Percentiles rank a stretch among this genome's conserved stretches.
These are phyloP conservation scores for Colletotrichum sp. DNA, from an alignment of 2,329 filamentous ascomycete species.

Conservation along the genomic window DNA sequence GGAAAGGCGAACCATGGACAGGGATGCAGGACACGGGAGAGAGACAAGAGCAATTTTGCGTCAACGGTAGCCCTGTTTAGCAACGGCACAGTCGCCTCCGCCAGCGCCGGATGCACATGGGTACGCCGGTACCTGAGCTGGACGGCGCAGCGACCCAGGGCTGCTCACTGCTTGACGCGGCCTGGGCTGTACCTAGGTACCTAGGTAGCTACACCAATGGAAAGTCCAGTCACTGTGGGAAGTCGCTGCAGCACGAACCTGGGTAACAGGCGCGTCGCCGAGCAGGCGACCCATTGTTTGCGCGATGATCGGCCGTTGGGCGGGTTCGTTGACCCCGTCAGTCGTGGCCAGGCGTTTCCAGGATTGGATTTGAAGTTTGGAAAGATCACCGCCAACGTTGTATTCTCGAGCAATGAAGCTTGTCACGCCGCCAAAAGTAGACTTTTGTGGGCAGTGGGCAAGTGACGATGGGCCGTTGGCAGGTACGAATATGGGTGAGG, in stretches of 20 bases:
- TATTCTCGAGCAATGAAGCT: background rate
- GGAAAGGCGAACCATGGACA: background rate
- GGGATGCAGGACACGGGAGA: constrained; percentile 6
- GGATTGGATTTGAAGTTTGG: background rate
- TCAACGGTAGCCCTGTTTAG: background rate
- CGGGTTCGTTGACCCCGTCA: background rate
- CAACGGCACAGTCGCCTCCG: background rate
- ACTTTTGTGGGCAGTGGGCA: background rate
- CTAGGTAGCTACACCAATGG: background rate
- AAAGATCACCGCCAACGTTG: background rate
- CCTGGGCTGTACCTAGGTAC: no score
- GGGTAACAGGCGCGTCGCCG: background rate
- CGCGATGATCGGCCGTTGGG: background rate
- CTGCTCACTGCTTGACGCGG: no score
- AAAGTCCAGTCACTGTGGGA: background rate
- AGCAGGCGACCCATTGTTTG: background rate
- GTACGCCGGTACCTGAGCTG: background rate
- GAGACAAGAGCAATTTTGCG: background rate
- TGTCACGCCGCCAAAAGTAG: background rate
- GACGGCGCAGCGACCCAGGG: background rate
- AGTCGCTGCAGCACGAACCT: no score
- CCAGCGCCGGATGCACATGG: no score
- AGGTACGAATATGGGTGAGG: background rate
- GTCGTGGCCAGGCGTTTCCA: background rate
- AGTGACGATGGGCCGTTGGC: background rate